phyloP scores from a whole-genome alignment of 2,329 filamentous ascomycete genomes.

The Apiospora hydei region DNA sequence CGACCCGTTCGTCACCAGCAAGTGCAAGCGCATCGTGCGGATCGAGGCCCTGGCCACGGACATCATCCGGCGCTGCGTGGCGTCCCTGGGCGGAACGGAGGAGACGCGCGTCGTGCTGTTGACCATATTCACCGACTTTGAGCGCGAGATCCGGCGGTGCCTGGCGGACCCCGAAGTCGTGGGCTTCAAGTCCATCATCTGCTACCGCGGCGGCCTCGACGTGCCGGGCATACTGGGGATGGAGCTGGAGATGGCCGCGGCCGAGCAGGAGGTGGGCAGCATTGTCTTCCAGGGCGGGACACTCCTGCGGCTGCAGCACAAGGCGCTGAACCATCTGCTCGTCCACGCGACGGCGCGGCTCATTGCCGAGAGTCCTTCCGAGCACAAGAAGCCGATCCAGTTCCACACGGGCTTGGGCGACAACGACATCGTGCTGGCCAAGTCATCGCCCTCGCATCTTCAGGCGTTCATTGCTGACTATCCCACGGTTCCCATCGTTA shows the following conservation, averaged over 20 bases:
- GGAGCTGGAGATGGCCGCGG: constrained; percentile 50
- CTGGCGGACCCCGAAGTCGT: constrained; percentile 73
- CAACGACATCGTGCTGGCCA: constrained; percentile 74
- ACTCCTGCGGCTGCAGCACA: constrained; percentile 65
- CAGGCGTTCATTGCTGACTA: constrained; percentile 76
- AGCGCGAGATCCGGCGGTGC: constrained; percentile 59
- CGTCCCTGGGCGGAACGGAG: constrained; percentile 39
- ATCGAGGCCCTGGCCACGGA: constrained; percentile 76
- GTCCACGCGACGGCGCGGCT: constrained; percentile 69
- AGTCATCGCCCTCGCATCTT: constrained; percentile 77
- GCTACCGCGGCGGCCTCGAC: constrained; percentile 78
- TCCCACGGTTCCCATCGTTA: constrained; percentile 73
- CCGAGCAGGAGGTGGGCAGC: constrained; percentile 47
- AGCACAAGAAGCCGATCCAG: constrained; percentile 74
- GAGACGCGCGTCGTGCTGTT: constrained; percentile 40
- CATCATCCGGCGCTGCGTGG: constrained; percentile 59
- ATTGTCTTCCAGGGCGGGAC: constrained; percentile 45
- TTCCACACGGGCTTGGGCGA: constrained; percentile 87
- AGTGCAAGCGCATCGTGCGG: constrained; percentile 76
- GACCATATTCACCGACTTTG: constrained; percentile 58
- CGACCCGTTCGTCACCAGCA: constrained; percentile 67
- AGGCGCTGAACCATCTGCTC: constrained; percentile 72
- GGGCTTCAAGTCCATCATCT: constrained; percentile 84
- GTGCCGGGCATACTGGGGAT: constrained; percentile 51
- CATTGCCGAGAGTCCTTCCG: constrained; percentile 54